Base-by-base conservation (phyloP, 2,329 filamentous ascomycete species). In the Drechslerella dactyloides region DNA sequence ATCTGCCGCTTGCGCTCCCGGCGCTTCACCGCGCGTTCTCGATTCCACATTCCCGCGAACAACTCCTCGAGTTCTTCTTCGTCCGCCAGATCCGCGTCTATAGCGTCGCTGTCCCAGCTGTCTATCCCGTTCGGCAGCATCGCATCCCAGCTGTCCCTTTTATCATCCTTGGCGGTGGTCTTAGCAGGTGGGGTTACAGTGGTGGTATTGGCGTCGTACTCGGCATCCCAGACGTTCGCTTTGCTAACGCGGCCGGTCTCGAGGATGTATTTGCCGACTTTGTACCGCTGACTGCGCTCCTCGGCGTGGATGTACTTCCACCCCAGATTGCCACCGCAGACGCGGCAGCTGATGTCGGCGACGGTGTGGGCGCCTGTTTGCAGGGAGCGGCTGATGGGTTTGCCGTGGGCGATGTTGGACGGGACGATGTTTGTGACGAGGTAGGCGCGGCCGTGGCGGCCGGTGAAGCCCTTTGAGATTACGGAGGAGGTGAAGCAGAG, bases 261-360 rank as follows among this genome's bases (percentile, higher is more conserved):
- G 42, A 89, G 78, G 30, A 89, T 89, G 77, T 85, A 89, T 78
- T 89, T 89, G 74, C 86, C 86, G 55, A 89, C 82, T 79, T 89
- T 89, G 81, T 89, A 89, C 77, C 82, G 83, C 78, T 89, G 87
- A 52, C 81, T 79, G 62, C 80, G 76, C 75, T 88, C 85, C 69
- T 82, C 83, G 1, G 87, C 86, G 77, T 87, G 85, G 48, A 89
- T 82, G 76, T 89, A 89, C 78, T 89, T 89, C 87, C 87, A 89
- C 17, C 87, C 87, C 7, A 89, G 77, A 75, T 85, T 85, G 57
- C 80, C 81, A 24, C 80, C 79, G 78, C 87, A 89, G 24, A 83
- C 80, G 8, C 77, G 77, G 76, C 87, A 89, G 52, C 78, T 81
- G 54, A 89, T 86, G 78, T 89, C 87, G 2, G 86, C 85, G 5